Conservation (phyloP, 257 asterid species). For the Petunia secreta region DNA sequence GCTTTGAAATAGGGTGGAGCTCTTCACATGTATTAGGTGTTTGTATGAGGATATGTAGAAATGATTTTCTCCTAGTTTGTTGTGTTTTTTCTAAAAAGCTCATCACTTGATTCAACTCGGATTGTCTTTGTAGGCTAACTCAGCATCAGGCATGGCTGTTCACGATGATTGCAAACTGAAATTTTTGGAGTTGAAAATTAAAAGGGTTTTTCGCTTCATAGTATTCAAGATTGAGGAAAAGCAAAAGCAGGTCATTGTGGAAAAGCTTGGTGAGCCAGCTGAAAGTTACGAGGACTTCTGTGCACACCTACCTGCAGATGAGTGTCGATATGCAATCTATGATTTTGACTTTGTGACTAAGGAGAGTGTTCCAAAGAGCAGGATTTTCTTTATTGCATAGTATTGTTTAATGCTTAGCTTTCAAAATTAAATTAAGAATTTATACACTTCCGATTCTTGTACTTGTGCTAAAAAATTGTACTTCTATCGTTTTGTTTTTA, state of each 20-base stretch:
- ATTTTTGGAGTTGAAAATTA: constrained; percentile 24
- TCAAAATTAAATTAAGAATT: background rate
- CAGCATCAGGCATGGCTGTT: constrained; percentile 27
- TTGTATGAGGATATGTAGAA: background rate
- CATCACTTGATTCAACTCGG: background rate
- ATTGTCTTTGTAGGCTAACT: constrained; percentile 19
- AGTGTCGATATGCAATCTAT: constrained; percentile 23
- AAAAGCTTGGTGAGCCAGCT: constrained; percentile 27
- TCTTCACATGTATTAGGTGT: background rate
- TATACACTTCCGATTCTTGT: background rate
- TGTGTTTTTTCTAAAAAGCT: background rate
- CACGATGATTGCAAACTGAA: constrained; percentile 27
- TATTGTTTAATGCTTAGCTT: background rate
- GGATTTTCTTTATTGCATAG: constrained; percentile 25
- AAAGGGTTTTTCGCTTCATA: constrained; percentile 21
- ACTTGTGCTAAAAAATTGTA: background rate
- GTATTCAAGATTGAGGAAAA: constrained; percentile 27
- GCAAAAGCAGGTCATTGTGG: constrained; percentile 25
- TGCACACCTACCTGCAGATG: constrained; percentile 25
- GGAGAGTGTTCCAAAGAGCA: constrained; percentile 27
- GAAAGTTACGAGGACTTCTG: constrained; percentile 28
- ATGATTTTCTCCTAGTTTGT: background rate
- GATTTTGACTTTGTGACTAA: constrained; percentile 22
- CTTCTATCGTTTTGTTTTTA: background rate
- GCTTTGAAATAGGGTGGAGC: background rate